phyloP scores from a whole-genome alignment of 2,329 filamentous ascomycete genomes.

The Cercospora sp. region DNA sequence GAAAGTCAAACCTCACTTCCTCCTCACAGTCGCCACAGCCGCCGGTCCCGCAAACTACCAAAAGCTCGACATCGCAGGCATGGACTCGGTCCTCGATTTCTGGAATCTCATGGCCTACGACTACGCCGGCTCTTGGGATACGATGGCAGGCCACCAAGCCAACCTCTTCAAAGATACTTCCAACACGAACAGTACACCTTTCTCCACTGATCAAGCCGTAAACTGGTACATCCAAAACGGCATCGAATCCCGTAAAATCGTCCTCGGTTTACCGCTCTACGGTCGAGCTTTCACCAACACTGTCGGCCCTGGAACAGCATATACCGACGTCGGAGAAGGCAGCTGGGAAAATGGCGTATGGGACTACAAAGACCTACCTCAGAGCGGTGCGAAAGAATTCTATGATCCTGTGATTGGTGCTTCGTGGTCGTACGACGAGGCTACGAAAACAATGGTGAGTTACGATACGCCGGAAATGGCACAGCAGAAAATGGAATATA shows the following conservation, averaged over 20 bases:
- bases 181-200: constrained; percentile 69
- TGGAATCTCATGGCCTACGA: constrained; percentile 56
- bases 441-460: constrained; percentile 66
- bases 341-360: constrained; percentile 83
- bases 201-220: constrained; percentile 71
- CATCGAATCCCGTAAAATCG: constrained; percentile 69
- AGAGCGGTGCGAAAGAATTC: constrained; percentile 63
- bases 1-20: constrained; percentile 41
- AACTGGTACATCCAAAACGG: constrained; percentile 63
- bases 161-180: constrained; percentile 66
- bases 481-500: constrained; percentile 67
- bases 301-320: constrained; percentile 68
- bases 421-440: constrained; percentile 72
- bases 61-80: constrained; percentile 43
- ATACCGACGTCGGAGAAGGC: constrained; percentile 70
- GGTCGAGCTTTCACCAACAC: constrained; percentile 81
- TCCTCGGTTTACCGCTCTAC: constrained; percentile 89
- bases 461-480: constrained; percentile 72
- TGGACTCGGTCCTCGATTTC: constrained; percentile 49
- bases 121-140: constrained; percentile 75
- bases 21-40: constrained; percentile 49
- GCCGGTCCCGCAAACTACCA: constrained; percentile 47
- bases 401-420: constrained; percentile 67
- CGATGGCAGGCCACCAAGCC: constrained; percentile 70
- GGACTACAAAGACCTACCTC: constrained; percentile 81